phyloP scores from a whole-genome alignment of 2,329 filamentous ascomycete genomes.

The Xylariales sp. region DNA sequence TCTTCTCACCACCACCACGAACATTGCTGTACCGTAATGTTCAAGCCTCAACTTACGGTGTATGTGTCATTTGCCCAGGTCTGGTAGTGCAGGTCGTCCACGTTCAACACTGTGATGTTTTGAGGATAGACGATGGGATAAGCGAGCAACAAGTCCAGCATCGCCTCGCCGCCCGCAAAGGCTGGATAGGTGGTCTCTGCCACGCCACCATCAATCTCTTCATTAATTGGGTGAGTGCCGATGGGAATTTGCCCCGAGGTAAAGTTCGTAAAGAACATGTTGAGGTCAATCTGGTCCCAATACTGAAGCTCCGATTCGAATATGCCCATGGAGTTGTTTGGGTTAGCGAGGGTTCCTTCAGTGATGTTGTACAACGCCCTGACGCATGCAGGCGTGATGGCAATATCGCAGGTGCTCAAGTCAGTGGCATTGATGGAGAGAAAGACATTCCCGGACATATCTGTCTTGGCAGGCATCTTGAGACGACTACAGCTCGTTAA shows the following conservation, averaged over 20 bases:
- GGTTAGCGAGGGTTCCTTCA: constrained; percentile 6
- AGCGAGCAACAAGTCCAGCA: constrained; percentile 30
- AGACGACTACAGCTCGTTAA: no score
- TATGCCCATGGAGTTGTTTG: constrained; percentile 16
- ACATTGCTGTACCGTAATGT: no score
- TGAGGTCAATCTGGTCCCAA: constrained; percentile 23
- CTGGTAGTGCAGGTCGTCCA: constrained; percentile 37
- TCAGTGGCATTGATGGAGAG: not conserved
- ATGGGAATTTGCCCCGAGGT: constrained; percentile 19
- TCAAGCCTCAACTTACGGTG: constrained; percentile 6
- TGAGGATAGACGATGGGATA: constrained; percentile 36
- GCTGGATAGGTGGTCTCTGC: constrained; percentile 11
- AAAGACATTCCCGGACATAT: not conserved
- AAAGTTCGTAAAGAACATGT: constrained; percentile 20
- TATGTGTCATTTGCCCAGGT: constrained; percentile 10
- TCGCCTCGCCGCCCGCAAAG: constrained; percentile 25
- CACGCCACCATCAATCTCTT: constrained; percentile 25
- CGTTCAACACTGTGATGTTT: constrained; percentile 32
- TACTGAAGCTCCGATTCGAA: constrained; percentile 30
- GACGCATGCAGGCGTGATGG: constrained; percentile 9
- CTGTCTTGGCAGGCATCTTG: constrained; percentile 1
- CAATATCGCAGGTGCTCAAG: constrained; percentile 5
- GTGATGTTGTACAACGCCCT: constrained; percentile 13
- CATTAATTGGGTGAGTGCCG: constrained; percentile 24
- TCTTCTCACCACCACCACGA: not conserved